Conservation (phyloP, 768 basidiomycete genomes). For the Exidia glandulosa region DNA sequence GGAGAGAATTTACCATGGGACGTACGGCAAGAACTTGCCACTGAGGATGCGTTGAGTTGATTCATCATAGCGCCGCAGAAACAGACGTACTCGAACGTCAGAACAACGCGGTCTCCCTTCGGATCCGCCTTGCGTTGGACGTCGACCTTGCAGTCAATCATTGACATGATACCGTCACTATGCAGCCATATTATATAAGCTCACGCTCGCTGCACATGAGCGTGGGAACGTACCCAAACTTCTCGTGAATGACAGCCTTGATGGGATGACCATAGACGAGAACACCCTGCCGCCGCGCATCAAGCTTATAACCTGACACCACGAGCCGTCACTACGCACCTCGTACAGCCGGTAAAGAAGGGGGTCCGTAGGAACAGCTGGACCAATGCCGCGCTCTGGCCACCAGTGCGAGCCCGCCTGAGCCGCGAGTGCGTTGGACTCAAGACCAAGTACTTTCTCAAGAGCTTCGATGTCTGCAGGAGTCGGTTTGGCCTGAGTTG, state of each 20-base stretch:
- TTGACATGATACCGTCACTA: constrained; percentile 81
- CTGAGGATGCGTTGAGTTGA: constrained; percentile 23
- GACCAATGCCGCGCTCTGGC: constrained; percentile 61
- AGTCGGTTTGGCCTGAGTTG: constrained; percentile 51
- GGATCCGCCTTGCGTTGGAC: constrained; percentile 62
- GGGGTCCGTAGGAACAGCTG: constrained; percentile 66
- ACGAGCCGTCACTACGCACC: constrained; percentile 25
- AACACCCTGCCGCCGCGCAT: constrained; percentile 34
- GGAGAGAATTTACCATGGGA: constrained; percentile 41
- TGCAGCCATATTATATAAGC: constrained; percentile 28
- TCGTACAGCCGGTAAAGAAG: constrained; percentile 76
- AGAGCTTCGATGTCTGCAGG: constrained; percentile 48
- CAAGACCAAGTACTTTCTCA: constrained; percentile 37
- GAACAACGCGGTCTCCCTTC: constrained; percentile 66
- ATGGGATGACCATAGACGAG: constrained; percentile 71
- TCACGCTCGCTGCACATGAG: neutral
- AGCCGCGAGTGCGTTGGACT: constrained; percentile 24
- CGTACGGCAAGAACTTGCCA: constrained; percentile 69
- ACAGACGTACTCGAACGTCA: constrained; percentile 65
- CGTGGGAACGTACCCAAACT: constrained; percentile 25
- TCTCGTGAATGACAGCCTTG: constrained; percentile 75
- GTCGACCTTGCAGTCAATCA: constrained; percentile 72
- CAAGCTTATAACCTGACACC: neutral
- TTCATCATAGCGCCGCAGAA: neutral
- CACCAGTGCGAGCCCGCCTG: constrained; percentile 58